These are phyloP conservation scores for Simplicillium aogashimaense DNA, from an alignment of 2,329 filamentous ascomycete genomes.

Conservation along the genomic window DNA sequence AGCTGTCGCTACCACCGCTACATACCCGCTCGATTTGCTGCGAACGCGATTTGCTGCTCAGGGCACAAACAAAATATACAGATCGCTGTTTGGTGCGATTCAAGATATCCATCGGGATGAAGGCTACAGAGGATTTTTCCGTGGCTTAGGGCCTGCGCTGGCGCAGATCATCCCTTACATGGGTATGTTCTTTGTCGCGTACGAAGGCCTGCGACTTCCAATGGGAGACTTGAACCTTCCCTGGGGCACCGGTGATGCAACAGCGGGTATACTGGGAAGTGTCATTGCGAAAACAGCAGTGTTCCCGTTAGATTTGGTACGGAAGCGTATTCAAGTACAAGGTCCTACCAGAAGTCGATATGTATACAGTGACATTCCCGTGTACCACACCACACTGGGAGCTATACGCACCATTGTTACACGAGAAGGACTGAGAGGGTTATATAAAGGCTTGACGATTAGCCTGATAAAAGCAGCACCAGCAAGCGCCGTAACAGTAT, in stretches of 20 bases:
- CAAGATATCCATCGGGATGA: constrained; percentile 66
- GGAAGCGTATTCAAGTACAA: constrained; percentile 92
- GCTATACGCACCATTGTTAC: constrained; percentile 60
- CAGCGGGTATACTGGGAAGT: constrained; percentile 71
- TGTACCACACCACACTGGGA: constrained; percentile 58
- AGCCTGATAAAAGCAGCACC: constrained; percentile 89
- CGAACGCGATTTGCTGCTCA: constrained; percentile 94
- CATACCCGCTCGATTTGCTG: constrained; percentile 88
- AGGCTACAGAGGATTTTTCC: constrained; percentile 74
- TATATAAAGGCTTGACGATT: constrained; percentile 83
- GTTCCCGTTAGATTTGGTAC: constrained; percentile 85
- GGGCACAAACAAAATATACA: constrained; percentile 70
- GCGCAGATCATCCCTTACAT: constrained; percentile 91
- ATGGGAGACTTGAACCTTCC: constrained; percentile 47
- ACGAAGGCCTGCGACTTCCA: constrained; percentile 63
- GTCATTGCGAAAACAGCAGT: constrained; percentile 79
- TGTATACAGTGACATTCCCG: constrained; percentile 78
- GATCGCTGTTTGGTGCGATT: constrained; percentile 58
- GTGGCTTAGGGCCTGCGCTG: constrained; percentile 71
- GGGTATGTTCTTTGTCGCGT: constrained; percentile 89
- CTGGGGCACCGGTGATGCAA: constrained; percentile 72
- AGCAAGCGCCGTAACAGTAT: constrained; percentile 86
- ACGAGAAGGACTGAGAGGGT: constrained; percentile 64
- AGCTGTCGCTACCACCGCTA: constrained; percentile 68
- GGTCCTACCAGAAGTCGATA: constrained; percentile 74